phyloP scores from a whole-genome alignment of 2,329 filamentous ascomycete genomes.

The Ascochyta clinopodiicola region DNA sequence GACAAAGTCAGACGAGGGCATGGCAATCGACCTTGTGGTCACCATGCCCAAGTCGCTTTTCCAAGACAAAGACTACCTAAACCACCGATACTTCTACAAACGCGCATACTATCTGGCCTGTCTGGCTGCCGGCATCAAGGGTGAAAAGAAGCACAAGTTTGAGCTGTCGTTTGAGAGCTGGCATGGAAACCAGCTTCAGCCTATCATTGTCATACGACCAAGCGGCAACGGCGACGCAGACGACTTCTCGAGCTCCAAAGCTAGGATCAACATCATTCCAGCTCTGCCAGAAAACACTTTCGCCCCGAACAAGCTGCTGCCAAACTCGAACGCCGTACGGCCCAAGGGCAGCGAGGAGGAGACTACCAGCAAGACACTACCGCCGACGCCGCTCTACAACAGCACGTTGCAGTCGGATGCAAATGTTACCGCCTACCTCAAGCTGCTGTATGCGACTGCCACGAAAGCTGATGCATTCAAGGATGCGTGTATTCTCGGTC shows the following conservation, averaged over 20 bases:
- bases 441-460: slow-evolving; percentile 72
- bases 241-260: slow-evolving; percentile 47
- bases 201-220: slow-evolving; percentile 63
- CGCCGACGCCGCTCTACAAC: slow-evolving; percentile 85
- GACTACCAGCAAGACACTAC: slow-evolving; percentile 38
- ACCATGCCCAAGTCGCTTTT: slow-evolving; percentile 82
- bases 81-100: slow-evolving; percentile 94
- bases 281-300: slow-evolving; percentile 75
- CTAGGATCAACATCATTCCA: slow-evolving; percentile 75
- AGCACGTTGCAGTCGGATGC: slow-evolving; percentile 80
- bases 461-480: slow-evolving; percentile 75
- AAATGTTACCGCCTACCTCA: slow-evolving; percentile 75
- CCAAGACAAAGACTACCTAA: slow-evolving; percentile 92
- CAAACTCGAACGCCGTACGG: slow-evolving; percentile 74
- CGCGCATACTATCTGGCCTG: slow-evolving; percentile 89
- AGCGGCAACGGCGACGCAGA: slow-evolving; percentile 40
- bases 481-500: slow-evolving; percentile 85
- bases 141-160: slow-evolving; percentile 61
- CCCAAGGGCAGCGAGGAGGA: slow-evolving; percentile 57
- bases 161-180: slow-evolving; percentile 69
- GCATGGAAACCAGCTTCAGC: slow-evolving; percentile 77
- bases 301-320: slow-evolving; percentile 71
- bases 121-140: slow-evolving; percentile 73
- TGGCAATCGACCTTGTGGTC: slow-evolving; percentile 81
- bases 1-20: slow-evolving; percentile 64